Percentiles rank a stretch among this genome's conserved stretches.
Evolutionary conservation across 495 filamentous ascomycete genomes (phyloP).

Genomic region (Alectoria sarmentosa): DNA sequence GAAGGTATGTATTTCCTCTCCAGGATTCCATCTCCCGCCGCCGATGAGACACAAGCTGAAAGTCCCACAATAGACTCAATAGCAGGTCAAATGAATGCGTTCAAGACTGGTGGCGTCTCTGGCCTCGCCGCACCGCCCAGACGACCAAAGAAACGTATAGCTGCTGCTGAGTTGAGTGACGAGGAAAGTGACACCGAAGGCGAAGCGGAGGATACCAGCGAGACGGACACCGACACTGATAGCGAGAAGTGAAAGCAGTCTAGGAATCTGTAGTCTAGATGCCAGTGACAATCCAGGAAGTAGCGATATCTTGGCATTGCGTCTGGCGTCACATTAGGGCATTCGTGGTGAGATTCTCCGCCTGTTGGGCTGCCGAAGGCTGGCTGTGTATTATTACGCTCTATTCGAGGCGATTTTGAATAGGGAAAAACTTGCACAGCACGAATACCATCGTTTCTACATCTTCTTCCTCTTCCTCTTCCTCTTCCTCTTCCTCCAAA

Average conservation of each 20-base stretch:
- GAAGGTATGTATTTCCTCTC: conserved; percentile 60
- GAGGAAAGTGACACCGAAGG: conserved; percentile 85
- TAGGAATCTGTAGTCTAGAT: not conserved
- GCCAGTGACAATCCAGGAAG: not conserved
- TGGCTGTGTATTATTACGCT: not conserved
- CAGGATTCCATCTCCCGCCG: not conserved
- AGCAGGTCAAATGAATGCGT: conserved; percentile 87
- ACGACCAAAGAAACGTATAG: conserved; percentile 43
- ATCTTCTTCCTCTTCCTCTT: too few relatives aligned
- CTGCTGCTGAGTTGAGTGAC: conserved; percentile 38
- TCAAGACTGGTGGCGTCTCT: conserved; percentile 58
- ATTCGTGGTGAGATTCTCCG: not conserved
- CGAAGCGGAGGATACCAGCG: conserved; percentile 68
- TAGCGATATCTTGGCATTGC: not conserved
- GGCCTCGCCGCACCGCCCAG: conserved; percentile 41
- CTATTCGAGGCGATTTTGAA: not conserved
- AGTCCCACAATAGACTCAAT: conserved; percentile 73
- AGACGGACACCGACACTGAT: conserved; percentile 74
- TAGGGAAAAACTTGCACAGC: too few relatives aligned
- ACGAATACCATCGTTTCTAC: too few relatives aligned
- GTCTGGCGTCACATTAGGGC: not conserved
- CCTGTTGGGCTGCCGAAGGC: not conserved
- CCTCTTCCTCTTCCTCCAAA: not conserved
- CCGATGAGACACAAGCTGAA: conserved; percentile 6
- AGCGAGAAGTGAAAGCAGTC: conserved; percentile 36